These are phyloP conservation scores for Schizochytrium sp. DNA, from an alignment of 108 stramenopile genomes.

Conservation along the genomic window DNA sequence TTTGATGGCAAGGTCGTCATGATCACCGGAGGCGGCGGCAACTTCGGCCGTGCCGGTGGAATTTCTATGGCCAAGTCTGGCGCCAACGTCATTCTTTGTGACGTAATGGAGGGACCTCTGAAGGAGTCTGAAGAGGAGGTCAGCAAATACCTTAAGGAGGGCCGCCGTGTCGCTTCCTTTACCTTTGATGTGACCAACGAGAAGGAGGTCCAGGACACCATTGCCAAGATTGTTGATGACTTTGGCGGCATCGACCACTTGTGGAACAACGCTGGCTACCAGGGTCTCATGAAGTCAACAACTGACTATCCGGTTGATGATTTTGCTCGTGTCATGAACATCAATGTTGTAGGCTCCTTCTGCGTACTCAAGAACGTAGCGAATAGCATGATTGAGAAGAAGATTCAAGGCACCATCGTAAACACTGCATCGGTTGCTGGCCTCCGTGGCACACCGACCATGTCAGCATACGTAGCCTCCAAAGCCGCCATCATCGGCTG, in stretches of 20 bases:
- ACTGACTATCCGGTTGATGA: conserved; percentile 84
- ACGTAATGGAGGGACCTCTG: conserved; percentile 76
- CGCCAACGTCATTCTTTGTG: conserved; percentile 84
- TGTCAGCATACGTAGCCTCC: conserved; percentile 55
- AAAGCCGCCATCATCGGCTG: conserved; percentile 89
- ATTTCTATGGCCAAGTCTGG: conserved; percentile 83
- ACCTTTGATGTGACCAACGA: conserved; percentile 83
- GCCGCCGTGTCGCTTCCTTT: conserved; percentile 61
- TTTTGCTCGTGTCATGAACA: conserved; percentile 86
- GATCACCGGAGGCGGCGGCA: conserved; percentile 70
- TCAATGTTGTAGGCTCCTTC: conserved; percentile 92
- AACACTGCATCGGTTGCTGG: conserved; percentile 88
- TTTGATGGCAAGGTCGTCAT: conserved; percentile 42
- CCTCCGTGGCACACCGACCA: conserved; percentile 82
- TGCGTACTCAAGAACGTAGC: conserved; percentile 79
- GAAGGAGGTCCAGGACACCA: conserved; percentile 72
- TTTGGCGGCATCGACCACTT: conserved; percentile 81
- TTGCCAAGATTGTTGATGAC: conserved; percentile 67
- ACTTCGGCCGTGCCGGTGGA: conserved; percentile 86
- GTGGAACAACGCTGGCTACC: conserved; percentile 96
- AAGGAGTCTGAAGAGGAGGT: conserved; percentile 74
- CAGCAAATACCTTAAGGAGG: conserved; percentile 26
- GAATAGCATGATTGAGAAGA: conserved; percentile 65
- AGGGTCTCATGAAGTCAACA: conserved; percentile 86
- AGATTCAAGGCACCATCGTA: conserved; percentile 80